Evolutionary conservation across 2,329 filamentous ascomycete genomes (phyloP).

Genomic region (Diaporthe sp.): DNA sequence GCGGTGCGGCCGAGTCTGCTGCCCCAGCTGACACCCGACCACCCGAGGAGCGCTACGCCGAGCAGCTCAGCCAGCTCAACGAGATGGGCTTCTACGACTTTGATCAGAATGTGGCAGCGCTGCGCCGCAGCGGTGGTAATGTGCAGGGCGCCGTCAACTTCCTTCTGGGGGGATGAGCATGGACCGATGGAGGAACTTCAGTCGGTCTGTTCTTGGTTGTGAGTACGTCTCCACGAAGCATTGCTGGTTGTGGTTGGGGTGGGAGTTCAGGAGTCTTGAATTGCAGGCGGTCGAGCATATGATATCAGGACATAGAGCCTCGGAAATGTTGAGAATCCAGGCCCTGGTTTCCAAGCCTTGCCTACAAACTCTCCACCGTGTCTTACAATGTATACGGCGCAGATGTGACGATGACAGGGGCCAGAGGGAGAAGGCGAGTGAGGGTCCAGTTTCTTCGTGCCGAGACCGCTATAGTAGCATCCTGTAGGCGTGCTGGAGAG

Average conservation of each 20-base stretch:
- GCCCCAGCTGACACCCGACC: conserved; percentile 85
- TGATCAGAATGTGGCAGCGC: conserved; percentile 89
- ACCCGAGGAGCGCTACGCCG: conserved; percentile 92
- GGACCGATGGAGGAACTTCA: not conserved
- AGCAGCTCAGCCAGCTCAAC: conserved; percentile 92
- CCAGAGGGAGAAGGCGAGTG: not conserved
- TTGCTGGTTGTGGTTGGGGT: conserved; percentile 17
- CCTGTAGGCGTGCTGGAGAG: not conserved
- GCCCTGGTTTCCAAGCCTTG: not conserved
- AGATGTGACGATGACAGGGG: not conserved
- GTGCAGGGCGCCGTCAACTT: conserved; percentile 93
- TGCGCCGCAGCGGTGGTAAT: conserved; percentile 90
- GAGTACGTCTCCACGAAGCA: conserved; percentile 16
- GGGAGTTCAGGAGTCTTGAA: conserved; percentile 29
- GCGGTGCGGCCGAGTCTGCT: conserved; percentile 54
- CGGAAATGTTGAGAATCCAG: conserved; percentile 1
- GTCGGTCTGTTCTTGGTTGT: conserved; percentile 7
- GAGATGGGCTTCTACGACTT: conserved; percentile 99
- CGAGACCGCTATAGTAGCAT: not conserved
- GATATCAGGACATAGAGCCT: conserved; percentile 28
- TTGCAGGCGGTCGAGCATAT: conserved; percentile 12
- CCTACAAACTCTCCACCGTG: not conserved
- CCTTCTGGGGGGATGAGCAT: conserved; percentile 62
- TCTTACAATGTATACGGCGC: not conserved
- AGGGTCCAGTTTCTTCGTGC: not conserved